phyloP scores from a whole-genome alignment of 495 filamentous ascomycete species.

The Trichocladium antarcticum region DNA sequence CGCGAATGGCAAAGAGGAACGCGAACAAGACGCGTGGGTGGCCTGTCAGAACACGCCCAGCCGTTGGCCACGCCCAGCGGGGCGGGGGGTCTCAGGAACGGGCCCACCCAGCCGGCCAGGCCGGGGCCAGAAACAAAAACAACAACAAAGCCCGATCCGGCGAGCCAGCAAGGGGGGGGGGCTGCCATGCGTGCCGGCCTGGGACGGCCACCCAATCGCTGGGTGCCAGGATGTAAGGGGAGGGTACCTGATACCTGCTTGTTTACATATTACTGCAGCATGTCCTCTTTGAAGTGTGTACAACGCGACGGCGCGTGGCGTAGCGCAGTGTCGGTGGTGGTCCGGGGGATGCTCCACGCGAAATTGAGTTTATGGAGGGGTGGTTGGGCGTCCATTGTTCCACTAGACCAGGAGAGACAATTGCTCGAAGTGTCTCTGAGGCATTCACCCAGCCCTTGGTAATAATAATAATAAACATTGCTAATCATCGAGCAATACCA shows the following conservation, averaged over 20 bases:
- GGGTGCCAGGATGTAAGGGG: no score
- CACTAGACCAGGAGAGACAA: background rate
- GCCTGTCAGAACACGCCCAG: background rate
- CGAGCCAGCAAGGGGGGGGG: slow-evolving; percentile 6
- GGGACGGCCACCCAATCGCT: no score
- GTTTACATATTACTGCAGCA: no score
- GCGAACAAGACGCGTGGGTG: slow-evolving; percentile 19
- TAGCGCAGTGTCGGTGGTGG: no score
- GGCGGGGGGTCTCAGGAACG: no score
- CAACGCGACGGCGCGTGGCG: no score
- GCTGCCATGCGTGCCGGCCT: slow-evolving; percentile 4
- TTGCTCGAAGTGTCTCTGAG: background rate
- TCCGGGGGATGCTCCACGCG: no score
- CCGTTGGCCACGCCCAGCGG: background rate
- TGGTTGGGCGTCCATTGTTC: background rate
- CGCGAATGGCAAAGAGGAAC: background rate
- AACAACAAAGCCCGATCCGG: slow-evolving; percentile 18
- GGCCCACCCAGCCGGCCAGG: slow-evolving; percentile 12
- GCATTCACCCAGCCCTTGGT: background rate
- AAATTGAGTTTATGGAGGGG: background rate
- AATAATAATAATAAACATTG: no score
- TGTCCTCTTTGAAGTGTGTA: no score
- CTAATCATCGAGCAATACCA: no score
- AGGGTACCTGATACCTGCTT: no score
- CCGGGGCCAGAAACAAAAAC: slow-evolving; percentile 16